Conservation (phyloP, 345 rosid species). For the Syzygium grande region DNA sequence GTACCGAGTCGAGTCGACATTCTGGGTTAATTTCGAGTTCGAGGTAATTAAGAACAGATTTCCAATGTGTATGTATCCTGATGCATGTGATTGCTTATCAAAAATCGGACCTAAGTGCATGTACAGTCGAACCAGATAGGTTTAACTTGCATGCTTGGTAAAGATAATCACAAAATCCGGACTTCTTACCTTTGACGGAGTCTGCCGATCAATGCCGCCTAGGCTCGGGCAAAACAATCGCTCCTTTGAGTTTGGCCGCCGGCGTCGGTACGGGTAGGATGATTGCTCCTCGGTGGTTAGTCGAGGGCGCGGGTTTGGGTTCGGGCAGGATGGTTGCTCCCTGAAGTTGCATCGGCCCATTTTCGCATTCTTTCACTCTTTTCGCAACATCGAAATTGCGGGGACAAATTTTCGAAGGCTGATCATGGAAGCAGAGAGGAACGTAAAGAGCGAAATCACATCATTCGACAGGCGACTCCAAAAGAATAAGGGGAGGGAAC, state of each 20-base stretch:
- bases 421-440: background rate
- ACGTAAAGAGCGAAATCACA: background rate
- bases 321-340: background rate
- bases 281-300: too few species aligned
- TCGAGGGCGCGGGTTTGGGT: too few species aligned
- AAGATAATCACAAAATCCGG: background rate
- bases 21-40: background rate
- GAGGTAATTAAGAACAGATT: background rate
- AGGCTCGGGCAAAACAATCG: background rate
- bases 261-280: background rate
- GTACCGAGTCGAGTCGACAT: background rate
- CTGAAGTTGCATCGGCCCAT: background rate
- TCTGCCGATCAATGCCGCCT: background rate
- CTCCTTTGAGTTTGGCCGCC: background rate
- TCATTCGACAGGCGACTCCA: background rate
- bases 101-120: rapidly evolving
- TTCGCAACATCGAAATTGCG: background rate
- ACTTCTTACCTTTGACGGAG: background rate
- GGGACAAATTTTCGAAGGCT: background rate
- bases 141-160: background rate
- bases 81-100: rapidly evolving
- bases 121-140: background rate
- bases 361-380: conserved; percentile 1
- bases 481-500: background rate
- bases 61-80: background rate